Percentiles rank a stretch among this genome's conserved stretches.
Conservation (phyloP, 176 grass and related monocot genomes). For the Alopecurus myosuroides region DNA sequence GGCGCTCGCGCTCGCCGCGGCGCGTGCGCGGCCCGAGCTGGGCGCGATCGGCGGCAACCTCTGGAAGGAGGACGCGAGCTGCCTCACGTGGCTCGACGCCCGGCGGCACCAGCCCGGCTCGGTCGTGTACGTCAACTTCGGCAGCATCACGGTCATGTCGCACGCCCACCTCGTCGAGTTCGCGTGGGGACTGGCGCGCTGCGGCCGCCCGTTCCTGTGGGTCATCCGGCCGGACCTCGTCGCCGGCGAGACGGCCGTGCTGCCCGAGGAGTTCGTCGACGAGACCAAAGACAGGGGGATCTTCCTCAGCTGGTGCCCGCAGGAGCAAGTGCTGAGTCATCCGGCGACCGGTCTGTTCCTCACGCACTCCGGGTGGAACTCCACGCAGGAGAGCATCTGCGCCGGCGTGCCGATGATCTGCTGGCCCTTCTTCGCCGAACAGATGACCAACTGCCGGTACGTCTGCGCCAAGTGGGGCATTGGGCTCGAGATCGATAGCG, state of each 20-base stretch:
- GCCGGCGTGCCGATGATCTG: constrained; percentile 57
- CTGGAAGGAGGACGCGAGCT: constrained; percentile 62
- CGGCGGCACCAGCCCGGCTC: constrained; percentile 19
- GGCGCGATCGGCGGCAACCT: constrained; percentile 37
- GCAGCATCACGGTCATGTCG: constrained; percentile 65
- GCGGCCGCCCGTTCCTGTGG: constrained; percentile 45
- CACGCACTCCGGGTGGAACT: background rate
- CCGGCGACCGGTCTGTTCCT: constrained; percentile 28
- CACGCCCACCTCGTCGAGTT: background rate
- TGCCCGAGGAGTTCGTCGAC: constrained; percentile 25
- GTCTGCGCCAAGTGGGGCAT: constrained; percentile 42
- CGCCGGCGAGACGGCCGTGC: constrained; percentile 3
- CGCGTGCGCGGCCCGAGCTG: background rate
- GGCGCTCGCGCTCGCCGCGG: background rate
- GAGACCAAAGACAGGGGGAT: constrained; percentile 28
- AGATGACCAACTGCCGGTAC: constrained; percentile 49
- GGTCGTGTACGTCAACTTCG: constrained; percentile 83
- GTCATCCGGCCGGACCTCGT: constrained; percentile 47
- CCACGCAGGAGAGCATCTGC: constrained; percentile 29
- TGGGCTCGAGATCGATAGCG: constrained; percentile 47
- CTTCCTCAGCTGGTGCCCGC: constrained; percentile 46
- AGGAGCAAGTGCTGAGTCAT: constrained; percentile 46
- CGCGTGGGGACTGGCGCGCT: constrained; percentile 8
- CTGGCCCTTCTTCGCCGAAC: constrained; percentile 80
- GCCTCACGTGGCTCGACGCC: constrained; percentile 49